Evolutionary conservation across 2,329 filamentous ascomycete genomes (phyloP).

Genomic region (Phaeosphaeria sp.): DNA sequence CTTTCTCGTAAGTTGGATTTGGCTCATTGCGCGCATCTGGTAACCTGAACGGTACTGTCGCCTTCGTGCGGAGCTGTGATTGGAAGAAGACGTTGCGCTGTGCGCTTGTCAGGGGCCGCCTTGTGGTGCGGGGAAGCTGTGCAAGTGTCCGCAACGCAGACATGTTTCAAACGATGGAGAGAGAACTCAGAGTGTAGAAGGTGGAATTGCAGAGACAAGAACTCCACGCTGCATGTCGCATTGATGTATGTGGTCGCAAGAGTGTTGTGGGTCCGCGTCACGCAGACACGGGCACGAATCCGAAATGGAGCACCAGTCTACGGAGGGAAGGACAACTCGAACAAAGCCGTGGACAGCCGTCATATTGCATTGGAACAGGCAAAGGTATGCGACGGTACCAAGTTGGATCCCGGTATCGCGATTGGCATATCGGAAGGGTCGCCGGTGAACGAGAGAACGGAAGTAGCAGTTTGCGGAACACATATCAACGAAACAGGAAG

Average conservation of each 20-base stretch:
- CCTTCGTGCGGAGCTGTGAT: constrained; percentile 31
- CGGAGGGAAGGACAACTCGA: background rate
- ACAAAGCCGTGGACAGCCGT: constrained; percentile 19
- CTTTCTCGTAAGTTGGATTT: constrained; percentile 36
- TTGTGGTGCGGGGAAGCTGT: constrained; percentile 11
- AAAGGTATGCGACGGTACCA: constrained; percentile 1
- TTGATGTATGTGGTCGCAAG: constrained; percentile 9
- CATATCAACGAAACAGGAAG: background rate
- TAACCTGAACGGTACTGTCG: constrained; percentile 37
- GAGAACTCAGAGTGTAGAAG: background rate
- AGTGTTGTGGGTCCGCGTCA: background rate
- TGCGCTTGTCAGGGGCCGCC: constrained; percentile 17
- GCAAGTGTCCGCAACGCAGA: constrained; percentile 24
- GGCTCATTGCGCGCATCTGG: constrained; percentile 38
- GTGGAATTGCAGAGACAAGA: background rate
- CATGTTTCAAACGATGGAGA: constrained; percentile 14
- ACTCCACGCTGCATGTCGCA: background rate
- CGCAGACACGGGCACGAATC: constrained; percentile 2
- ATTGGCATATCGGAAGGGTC: constrained; percentile 1
- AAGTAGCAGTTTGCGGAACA: background rate
- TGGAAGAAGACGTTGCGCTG: constrained; percentile 10
- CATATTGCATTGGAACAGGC: constrained; percentile 7
- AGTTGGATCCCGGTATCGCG: background rate
- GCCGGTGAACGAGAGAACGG: constrained; percentile 2
- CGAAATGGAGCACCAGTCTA: background rate